Base-by-base conservation (phyloP, 345 rosid genomes). In the Firmiana major region DNA sequence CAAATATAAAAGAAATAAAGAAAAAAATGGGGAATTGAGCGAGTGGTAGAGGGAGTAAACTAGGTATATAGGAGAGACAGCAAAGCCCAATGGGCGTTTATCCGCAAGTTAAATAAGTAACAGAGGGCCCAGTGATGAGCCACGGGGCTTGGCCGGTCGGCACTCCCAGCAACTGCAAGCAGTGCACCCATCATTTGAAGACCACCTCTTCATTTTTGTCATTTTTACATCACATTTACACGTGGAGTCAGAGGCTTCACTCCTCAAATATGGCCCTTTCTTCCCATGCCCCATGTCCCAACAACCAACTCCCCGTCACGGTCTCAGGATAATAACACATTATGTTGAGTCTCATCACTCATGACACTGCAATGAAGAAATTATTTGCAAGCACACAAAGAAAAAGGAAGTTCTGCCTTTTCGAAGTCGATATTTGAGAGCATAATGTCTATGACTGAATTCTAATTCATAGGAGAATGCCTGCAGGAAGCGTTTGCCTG, bases 241-340 rank as follows among this genome's bases (percentile, higher is more conserved):
- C 75, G 75, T 69, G 79, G 66, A 10, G 75, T 59, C 26, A 7
- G 2, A 36, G 75, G 57, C 4, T 58, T 59, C 48, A 17, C 21
- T 6, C 57, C n/a, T 51, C 21, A 17, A 17, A 17, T 1, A 6
- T 1, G 57, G 21, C 67, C 73, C 55, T 17, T 17, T 4, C 22
- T 6, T 11, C 40, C 24, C 0, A 9, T 38, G 6, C 34, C 0
- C 5, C 40, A 38, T 38, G 46, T 9, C 17, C 42, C 42, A 40
- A 6, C 42, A 0, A 7, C 42, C 40, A 31, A 31, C 34, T 31
- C 34, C 3, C 34, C 34, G 34, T 31, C 3, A 31, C 34, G 3
- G 3, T 31, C 3, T 31, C 34, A 31, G 34, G 34, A 31, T 31
- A n/a, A n/a, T n/a, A n/a, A n/a, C n/a, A n/a, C n/a, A 3, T 31